Base-by-base conservation (phyloP, 2,329 filamentous ascomycete species). In the Atkinsonella hypoxylon region DNA sequence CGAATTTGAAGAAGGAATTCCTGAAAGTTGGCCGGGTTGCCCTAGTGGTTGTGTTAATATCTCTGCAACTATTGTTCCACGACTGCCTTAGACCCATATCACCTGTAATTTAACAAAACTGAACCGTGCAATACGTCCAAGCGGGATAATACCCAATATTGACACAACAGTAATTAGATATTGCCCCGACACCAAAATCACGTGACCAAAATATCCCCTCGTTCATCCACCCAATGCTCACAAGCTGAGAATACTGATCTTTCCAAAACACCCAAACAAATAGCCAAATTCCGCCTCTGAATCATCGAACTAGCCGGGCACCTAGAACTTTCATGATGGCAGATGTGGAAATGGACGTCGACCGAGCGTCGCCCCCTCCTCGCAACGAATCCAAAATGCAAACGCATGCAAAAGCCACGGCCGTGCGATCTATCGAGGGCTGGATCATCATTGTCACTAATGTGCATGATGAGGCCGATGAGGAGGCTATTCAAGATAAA, bases 401-500 rank as follows among this genome's bases (percentile, higher is more conserved):
- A 61, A 90, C 87, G 7, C 78, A 80, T 60, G 74, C 77, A 38
- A 84, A 85, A 64, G 87, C 87, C 50, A 88, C 83, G 1, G 87
- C 87, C 22, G 87, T 93, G 53, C 86, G 87, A 60, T 89, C 85
- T 50, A 90, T 93, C 62, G 87, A 93, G 69, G 87, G 88, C 59
- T 93, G 88, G 88, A 93, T 93, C 67, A 75, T 93, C 61, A 82
- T 89, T 55, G 87, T 87, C 57, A 90, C 87, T 48, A 93, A 93
- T 62, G 84, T 93, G 34, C 87, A 93, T 70, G 87, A 93, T 64
- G 87, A 93, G 67, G 86, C 87, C 47, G 85, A 84, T 59, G 87
- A 93, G 69, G 87, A 93, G 71, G 83, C 87, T 44, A 67, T 93
- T 51, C 85, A 85, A 61, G 88, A 93, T 65, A 77, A 82, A 66